Percentiles rank a stretch among this genome's conserved stretches.
Evolutionary conservation across 2,329 filamentous ascomycete genomes (phyloP).

Genomic region (Neofusicoccum laricinum): DNA sequence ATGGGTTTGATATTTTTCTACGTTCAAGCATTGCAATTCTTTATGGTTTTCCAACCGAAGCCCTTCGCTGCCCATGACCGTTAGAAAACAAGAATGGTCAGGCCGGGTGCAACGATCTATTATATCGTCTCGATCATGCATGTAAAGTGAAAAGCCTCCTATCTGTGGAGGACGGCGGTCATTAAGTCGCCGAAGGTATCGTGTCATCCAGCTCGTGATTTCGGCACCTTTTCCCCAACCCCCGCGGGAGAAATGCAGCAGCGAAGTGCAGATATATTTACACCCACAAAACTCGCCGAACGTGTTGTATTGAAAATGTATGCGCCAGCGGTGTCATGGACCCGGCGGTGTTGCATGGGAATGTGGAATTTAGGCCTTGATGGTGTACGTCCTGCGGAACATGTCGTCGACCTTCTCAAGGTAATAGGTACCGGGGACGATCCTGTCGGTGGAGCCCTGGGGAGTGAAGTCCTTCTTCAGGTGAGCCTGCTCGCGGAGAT

Average conservation of each 20-base stretch:
- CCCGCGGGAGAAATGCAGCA: not conserved
- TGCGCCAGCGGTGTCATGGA: not conserved
- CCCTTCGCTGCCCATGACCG: not conserved
- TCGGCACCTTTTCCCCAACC: not conserved
- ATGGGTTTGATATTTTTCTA: not conserved
- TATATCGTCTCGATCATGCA: slow-evolving; percentile 8
- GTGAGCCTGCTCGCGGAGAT: slow-evolving; percentile 50
- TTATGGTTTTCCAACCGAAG: slow-evolving; percentile 3
- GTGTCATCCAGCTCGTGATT: not conserved
- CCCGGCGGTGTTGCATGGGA: not conserved
- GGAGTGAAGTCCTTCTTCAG: slow-evolving; percentile 50
- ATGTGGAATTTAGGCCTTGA: slow-evolving; percentile 43
- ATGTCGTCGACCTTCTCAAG: slow-evolving; percentile 50
- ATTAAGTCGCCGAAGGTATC: slow-evolving; percentile 9
- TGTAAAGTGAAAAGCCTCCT: not conserved
- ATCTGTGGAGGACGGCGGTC: not conserved
- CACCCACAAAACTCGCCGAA: slow-evolving; percentile 3
- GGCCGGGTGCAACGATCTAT: not conserved
- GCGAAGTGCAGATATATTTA: not conserved
- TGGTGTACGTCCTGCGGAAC: slow-evolving; percentile 50
- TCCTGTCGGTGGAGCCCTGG: slow-evolving; percentile 41
- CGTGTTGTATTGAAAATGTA: not conserved
- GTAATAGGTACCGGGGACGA: slow-evolving; percentile 51
- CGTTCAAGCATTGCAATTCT: slow-evolving; percentile 6
- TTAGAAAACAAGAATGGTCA: not conserved